Evolutionary conservation across 2,329 filamentous ascomycete genomes (phyloP).

Genomic region (Ceratocystis alfenasii): DNA sequence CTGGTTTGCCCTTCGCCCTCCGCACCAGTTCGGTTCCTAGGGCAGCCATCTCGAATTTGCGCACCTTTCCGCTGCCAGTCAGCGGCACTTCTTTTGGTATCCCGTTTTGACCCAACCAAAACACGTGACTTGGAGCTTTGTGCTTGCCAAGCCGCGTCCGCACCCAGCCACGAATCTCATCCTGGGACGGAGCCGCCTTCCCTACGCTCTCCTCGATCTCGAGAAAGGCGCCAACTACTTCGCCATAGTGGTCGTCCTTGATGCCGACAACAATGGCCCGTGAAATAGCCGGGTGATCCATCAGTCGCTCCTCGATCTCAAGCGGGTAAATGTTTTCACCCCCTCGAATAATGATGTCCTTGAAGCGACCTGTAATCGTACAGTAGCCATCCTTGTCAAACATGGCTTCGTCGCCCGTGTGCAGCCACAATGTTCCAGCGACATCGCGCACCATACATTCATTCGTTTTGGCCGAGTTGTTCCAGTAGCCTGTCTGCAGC

Average conservation of each 20-base stretch:
- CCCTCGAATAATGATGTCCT: slow-evolving; percentile 68
- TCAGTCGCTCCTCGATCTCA: slow-evolving; percentile 63
- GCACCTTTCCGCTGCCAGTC: slow-evolving; percentile 61
- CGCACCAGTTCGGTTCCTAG: slow-evolving; percentile 43
- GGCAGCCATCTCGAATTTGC: slow-evolving; percentile 52
- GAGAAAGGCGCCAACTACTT: slow-evolving; percentile 58
- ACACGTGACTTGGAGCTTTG: slow-evolving; percentile 61
- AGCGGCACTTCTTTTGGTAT: slow-evolving; percentile 46
- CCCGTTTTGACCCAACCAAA: slow-evolving; percentile 56
- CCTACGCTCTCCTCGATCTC: slow-evolving; percentile 29
- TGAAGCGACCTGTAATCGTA: slow-evolving; percentile 61
- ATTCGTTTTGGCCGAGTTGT: slow-evolving; percentile 62
- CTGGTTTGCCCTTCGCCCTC: slow-evolving; percentile 32
- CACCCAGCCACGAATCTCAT: slow-evolving; percentile 52
- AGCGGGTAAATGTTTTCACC: slow-evolving; percentile 65
- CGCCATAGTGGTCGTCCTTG: slow-evolving; percentile 58
- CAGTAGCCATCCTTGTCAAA: slow-evolving; percentile 59
- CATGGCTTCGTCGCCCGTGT: slow-evolving; percentile 58
- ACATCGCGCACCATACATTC: slow-evolving; percentile 45
- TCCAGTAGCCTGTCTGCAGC: slow-evolving; percentile 54
- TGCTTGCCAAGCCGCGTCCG: slow-evolving; percentile 49
- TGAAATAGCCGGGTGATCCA: slow-evolving; percentile 48
- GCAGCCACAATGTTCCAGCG: slow-evolving; percentile 46
- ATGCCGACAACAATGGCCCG: slow-evolving; percentile 60
- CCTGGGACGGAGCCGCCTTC: slow-evolving; percentile 34